Conservation (phyloP, 2,329 filamentous ascomycete species). For the Claviceps digitariae region DNA sequence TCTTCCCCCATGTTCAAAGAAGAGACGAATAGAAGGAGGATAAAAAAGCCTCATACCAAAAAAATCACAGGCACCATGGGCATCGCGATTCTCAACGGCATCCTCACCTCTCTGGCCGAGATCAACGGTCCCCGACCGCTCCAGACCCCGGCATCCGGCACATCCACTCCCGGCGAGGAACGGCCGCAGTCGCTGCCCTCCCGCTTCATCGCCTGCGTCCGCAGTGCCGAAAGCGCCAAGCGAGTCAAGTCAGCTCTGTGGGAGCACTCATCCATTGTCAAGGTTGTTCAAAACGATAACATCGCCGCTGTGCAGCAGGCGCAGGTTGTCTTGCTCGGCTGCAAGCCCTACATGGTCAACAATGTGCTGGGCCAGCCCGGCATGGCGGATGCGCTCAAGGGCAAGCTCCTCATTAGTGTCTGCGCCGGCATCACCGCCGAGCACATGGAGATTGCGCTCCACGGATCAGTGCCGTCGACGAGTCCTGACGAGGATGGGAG, state of each 20-base stretch:
- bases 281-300: conserved; percentile 60
- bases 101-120: conserved; percentile 55
- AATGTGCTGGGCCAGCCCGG: conserved; percentile 54
- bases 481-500: conserved; percentile 31
- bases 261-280: conserved; percentile 47
- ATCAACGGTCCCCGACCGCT: conserved; percentile 33
- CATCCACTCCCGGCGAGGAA: conserved; percentile 31
- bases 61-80: conserved; percentile 58
- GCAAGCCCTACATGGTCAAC: conserved; percentile 65
- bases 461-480: conserved; percentile 37
- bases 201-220: conserved; percentile 71
- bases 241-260: conserved; percentile 53
- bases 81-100: conserved; percentile 68
- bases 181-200: conserved; percentile 49
- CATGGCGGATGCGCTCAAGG: conserved; percentile 58
- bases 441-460: conserved; percentile 53
- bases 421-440: conserved; percentile 60
- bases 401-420: conserved; percentile 73
- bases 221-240: conserved; percentile 53
- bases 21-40: not conserved
- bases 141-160: conserved; percentile 27
- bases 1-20: too few relatives aligned
- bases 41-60: not conserved
- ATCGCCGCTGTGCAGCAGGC: conserved; percentile 50
- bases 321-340: conserved; percentile 64